Conservation (phyloP, 1,139 yeast genomes). For the Candida tetrigidarum region DNA sequence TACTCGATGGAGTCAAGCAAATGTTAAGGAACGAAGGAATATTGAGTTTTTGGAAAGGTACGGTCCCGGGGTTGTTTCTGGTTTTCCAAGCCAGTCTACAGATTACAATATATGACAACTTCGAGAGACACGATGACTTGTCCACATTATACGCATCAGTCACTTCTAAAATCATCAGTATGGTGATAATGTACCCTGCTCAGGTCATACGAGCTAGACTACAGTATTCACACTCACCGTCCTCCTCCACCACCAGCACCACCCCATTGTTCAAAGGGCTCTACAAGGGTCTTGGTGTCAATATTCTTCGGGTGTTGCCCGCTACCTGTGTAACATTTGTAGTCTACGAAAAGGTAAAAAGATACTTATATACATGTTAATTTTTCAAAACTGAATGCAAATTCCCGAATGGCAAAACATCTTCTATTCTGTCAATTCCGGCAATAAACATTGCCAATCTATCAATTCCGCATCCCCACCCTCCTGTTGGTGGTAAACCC, state of each 20-base stretch:
- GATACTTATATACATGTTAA: slow-evolving; percentile 10
- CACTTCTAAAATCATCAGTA: slow-evolving; percentile 68
- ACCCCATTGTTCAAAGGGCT: too few relatives aligned
- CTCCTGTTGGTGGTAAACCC: slow-evolving; percentile 98
- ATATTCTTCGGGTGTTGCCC: slow-evolving; percentile 67
- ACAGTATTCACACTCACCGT: slow-evolving; percentile 49
- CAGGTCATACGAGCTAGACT: slow-evolving; percentile 82
- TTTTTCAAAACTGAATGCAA: slow-evolving; percentile 60
- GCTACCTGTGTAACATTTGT: slow-evolving; percentile 75
- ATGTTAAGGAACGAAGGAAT: slow-evolving; percentile 68
- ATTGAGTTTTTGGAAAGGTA: slow-evolving; percentile 78
- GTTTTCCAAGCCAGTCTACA: slow-evolving; percentile 91
- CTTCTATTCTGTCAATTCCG: slow-evolving; percentile 68
- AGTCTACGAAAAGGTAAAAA: slow-evolving; percentile 57
- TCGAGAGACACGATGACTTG: not conserved
- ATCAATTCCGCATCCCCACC: slow-evolving; percentile 97
- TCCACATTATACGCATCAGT: slow-evolving; percentile 61
- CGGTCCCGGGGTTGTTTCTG: slow-evolving; percentile 78
- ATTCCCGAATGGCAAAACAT: slow-evolving; percentile 83
- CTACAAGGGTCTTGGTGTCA: slow-evolving; percentile 74
- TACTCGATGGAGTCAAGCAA: slow-evolving; percentile 55
- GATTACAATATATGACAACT: slow-evolving; percentile 73
- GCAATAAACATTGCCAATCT: slow-evolving; percentile 81
- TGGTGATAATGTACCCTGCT: slow-evolving; percentile 76
- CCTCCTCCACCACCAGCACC: too few relatives aligned